Base-by-base conservation (phyloP, 768 basidiomycete species). In the Tephrocybe sp. region DNA sequence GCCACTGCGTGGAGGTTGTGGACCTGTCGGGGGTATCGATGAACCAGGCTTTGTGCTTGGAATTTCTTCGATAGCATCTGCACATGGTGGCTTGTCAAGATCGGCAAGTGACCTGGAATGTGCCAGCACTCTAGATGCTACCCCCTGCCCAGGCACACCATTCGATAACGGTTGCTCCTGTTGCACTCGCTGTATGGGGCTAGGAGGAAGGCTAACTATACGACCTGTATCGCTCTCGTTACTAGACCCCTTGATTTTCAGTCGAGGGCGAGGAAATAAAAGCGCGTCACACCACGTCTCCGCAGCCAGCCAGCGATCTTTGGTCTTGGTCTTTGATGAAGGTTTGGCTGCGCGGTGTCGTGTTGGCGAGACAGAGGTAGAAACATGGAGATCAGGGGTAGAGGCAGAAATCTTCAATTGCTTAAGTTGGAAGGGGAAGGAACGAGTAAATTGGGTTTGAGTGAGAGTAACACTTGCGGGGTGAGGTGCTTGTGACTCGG, bases 271-370 rank as follows among this genome's bases (percentile, higher is more conserved):
- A 2, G 90, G 90, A 50, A 90, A 85, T 21, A 91, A 65, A 8
- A 91, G 60, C 0, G 88, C 88, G 56, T 91, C 88, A 66, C 89
- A 92, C 87, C 88, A 90, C 15, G 85, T 83, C 68, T 90, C 87
- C 0, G 87, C 80, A 2, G 83, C 80, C 1, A 90, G 60, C 86
- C 86, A 90, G 5, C 83, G 73, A 25, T 87, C 83, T 55, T 74
- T 80, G 11, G 71, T 72, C 59, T 74, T 81, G 21, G 69, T 56
- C 36, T 64, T 54, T 11, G 45, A 14, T 7, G 41, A 43, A 17
- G 28, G 9, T 50, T 58, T 60, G 3, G 51, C 12, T 0, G 47
- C 23, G 14, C 33, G 42, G 15, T 24, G 53, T 18, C 17, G 24
- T 38, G 38, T 43, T n/a, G 54, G 36, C 6, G 36, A 15, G 4